A percentile compares a stretch with the other conserved stretches of the same genome.
phyloP scores from a whole-genome alignment of 495 filamentous ascomycete genomes.

The Podospora sp. region DNA sequence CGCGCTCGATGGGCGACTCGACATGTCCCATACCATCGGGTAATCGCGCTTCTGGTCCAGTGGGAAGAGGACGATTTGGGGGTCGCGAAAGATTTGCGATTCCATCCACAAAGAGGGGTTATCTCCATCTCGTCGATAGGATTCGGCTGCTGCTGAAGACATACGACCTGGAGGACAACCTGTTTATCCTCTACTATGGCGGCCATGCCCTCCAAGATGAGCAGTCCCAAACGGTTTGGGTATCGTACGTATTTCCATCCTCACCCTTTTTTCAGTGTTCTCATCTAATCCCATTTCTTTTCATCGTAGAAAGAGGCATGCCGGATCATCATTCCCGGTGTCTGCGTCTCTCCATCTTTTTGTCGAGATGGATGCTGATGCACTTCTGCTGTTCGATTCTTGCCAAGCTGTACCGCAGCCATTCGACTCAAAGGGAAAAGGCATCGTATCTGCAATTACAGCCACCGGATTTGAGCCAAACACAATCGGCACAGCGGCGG shows the following conservation, averaged over 20 bases:
- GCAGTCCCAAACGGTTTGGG: not conserved
- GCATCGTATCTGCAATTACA: slow-evolving; percentile 3
- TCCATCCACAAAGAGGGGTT: not conserved
- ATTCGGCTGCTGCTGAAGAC: not conserved
- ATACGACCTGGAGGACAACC: slow-evolving; percentile 4
- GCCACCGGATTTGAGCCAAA: slow-evolving; percentile 6
- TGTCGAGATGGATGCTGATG: not conserved
- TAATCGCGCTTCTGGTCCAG: not conserved
- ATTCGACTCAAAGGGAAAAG: not conserved
- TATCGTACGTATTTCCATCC: slow-evolving; percentile 5
- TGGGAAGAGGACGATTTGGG: slow-evolving; percentile 9
- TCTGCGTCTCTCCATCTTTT: slow-evolving; percentile 1
- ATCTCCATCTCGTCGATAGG: not conserved
- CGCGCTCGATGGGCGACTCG: not conserved
- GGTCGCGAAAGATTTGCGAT: not conserved
- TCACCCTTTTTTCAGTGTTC: not conserved
- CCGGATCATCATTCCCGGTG: not conserved
- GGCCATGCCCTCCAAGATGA: slow-evolving; percentile 8
- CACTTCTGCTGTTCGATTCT: not conserved
- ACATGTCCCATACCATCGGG: not conserved
- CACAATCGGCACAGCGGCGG: not conserved
- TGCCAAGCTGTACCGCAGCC: slow-evolving; percentile 4
- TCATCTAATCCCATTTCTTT: not conserved
- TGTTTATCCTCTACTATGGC: slow-evolving; percentile 9
- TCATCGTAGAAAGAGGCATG: not conserved